Evolutionary conservation across 306 rosid species (phyloP).

Genomic region (Glycine latifolia): DNA sequence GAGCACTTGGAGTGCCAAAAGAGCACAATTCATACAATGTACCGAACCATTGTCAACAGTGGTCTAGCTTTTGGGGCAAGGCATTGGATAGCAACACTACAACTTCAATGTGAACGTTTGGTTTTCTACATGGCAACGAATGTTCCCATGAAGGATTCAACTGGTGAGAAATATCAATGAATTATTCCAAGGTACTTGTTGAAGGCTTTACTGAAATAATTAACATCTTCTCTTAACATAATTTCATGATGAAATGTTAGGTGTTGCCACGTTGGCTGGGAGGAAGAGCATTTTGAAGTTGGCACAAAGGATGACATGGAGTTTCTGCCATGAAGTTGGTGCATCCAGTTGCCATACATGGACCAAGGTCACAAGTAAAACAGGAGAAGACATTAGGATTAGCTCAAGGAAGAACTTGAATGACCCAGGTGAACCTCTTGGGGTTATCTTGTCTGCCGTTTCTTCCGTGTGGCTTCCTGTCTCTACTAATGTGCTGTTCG

Average conservation of each 20-base stretch:
- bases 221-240: neutral
- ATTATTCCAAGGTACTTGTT: neutral
- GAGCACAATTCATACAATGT: constrained; percentile 73
- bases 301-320: constrained; percentile 75
- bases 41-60: constrained; percentile 73
- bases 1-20: constrained; percentile 96
- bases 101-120: constrained; percentile 87
- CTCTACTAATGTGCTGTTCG: constrained; percentile 64
- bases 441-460: constrained; percentile 86
- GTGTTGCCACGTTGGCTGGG: constrained; percentile 76
- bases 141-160: constrained; percentile 94
- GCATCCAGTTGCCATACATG: constrained; percentile 81
- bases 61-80: constrained; percentile 94
- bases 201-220: neutral
- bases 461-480: constrained; percentile 93
- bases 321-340: constrained; percentile 71
- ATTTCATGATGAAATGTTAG: constrained; percentile 37
- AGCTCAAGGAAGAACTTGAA: constrained; percentile 91
- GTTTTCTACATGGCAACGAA: constrained; percentile 90
- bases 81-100: constrained; percentile 90
- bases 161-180: constrained; percentile 25
- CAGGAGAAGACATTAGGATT: constrained; percentile 89
- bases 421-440: constrained; percentile 93
- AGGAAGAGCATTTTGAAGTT: constrained; percentile 82
- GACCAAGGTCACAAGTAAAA: constrained; percentile 63